These are phyloP conservation scores for Lanzia echinophila DNA, from an alignment of 2,329 filamentous ascomycete genomes.

Conservation along the genomic window DNA sequence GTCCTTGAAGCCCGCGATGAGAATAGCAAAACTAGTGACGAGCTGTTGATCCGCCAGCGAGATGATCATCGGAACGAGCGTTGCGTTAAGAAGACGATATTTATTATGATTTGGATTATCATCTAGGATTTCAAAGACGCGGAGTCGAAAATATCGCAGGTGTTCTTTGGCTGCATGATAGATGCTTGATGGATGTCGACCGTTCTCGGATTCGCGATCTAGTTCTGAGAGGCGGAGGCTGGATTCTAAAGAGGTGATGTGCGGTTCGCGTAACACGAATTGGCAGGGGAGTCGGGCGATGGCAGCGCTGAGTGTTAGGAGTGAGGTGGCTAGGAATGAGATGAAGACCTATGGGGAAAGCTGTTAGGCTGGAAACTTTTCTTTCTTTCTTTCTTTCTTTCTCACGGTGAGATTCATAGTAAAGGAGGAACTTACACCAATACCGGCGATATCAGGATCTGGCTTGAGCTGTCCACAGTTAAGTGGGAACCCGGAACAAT, in stretches of 20 bases:
- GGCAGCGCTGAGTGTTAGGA: not conserved
- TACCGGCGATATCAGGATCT: not conserved
- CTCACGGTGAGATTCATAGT: too few species aligned
- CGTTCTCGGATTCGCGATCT: not conserved
- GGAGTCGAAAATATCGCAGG: not conserved
- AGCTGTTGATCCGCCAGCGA: conserved; percentile 5
- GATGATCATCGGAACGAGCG: not conserved
- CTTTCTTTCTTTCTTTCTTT: too few species aligned
- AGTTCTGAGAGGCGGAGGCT: not conserved
- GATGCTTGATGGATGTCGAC: not conserved
- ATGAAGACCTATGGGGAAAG: not conserved
- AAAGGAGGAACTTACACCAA: not conserved
- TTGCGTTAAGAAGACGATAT: not conserved
- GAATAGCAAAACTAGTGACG: not conserved
- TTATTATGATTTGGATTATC: not conserved
- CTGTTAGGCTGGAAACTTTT: not conserved
- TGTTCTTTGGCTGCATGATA: not conserved
- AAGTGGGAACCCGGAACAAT: not conserved
- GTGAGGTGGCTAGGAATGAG: not conserved
- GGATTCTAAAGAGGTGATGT: not conserved
- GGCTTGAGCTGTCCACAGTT: not conserved
- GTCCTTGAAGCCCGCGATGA: not conserved
- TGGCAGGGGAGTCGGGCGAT: not conserved
- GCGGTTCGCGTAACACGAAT: not conserved
- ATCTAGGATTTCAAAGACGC: not conserved